A percentile compares a stretch with the other conserved stretches of the same genome.
phyloP scores from a whole-genome alignment of 2,329 filamentous ascomycete genomes.

The Aspergillus sp. region DNA sequence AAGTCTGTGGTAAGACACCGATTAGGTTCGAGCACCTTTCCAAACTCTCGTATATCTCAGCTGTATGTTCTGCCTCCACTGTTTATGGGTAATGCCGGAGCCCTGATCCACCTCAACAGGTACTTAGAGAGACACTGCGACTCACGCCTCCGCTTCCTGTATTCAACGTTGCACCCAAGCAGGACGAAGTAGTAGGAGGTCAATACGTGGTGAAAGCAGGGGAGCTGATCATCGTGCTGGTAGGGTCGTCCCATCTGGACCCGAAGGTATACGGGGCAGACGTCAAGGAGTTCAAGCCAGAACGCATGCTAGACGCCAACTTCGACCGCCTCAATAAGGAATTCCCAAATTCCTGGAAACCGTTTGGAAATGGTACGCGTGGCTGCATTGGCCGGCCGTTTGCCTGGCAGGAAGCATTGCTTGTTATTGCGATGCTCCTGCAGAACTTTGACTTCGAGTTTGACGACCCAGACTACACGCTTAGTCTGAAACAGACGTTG shows the following conservation, averaged over 20 bases:
- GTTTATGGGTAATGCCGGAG: neutral
- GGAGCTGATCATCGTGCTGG: constrained; percentile 50
- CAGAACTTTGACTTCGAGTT: constrained; percentile 70
- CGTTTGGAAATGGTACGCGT: constrained; percentile 70
- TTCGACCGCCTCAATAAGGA: constrained; percentile 58
- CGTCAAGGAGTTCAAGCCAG: constrained; percentile 65
- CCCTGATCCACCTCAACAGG: neutral
- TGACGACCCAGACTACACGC: constrained; percentile 53
- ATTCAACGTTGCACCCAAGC: constrained; percentile 59
- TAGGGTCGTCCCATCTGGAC: constrained; percentile 60
- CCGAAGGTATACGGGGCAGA: constrained; percentile 65
- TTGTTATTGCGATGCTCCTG: constrained; percentile 62
- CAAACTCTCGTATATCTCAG: neutral
- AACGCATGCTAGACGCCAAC: constrained; percentile 69
- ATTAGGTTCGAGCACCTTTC: neutral
- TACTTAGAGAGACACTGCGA: neutral
- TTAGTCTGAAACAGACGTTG: constrained; percentile 39
- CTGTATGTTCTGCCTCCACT: neutral
- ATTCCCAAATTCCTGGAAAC: constrained; percentile 60
- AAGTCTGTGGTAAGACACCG: constrained; percentile 47
- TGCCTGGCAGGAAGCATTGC: constrained; percentile 69
- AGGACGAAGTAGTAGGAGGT: constrained; percentile 40
- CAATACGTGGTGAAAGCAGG: constrained; percentile 60
- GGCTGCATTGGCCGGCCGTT: constrained; percentile 72
- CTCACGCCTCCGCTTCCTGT: constrained; percentile 36